Evolutionary conservation across 495 filamentous ascomycete species (phyloP), one percentile per base, ranked within the genome.

Genomic region (Alectoria sarmentosa): DNA sequence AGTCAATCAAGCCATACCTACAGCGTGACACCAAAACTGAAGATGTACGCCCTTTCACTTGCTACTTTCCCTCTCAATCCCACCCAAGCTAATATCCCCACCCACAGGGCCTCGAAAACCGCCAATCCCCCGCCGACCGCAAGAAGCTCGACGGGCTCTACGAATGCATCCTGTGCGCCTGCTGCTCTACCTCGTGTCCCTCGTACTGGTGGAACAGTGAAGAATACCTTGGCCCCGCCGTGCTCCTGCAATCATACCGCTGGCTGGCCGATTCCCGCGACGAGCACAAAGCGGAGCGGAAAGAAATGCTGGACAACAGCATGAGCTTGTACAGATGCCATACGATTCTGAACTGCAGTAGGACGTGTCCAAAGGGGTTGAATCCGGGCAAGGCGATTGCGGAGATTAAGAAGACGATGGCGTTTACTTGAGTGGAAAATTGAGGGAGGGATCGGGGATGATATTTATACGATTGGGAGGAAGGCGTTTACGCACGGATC

Each of bases 161-260:
- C 81, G 94, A 98, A 79, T 98, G 94, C 82, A 98, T 98, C 76
- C 89, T 98, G 60, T 98, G 94, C 85, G 93, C 93, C 69, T 98
- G 94, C 86, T 98, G 94, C 87, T 92, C 88, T 66, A 98, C 94
- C 30, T 96, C 92, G 39, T 98, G 94, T 81, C 94, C 94, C 4
- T 94, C 90, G 11, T 98, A 98, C 84, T 98, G 94, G 94, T 98
- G 94, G 94, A 98, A 98, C 82, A 85, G 85, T 71, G 91, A 96
- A 77, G 92, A 98, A 75, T 98, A 98, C 83, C 89, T 98, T 36
- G 94, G 94, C 65, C 94, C 94, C 41, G 94, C 94, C 64, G 89
- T 98, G 65, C 88, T 98, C 54, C 81, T 98, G 61, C 94, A 98
- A 77, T 94, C 91, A 21, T 98, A 96, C 85, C 86, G 94, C 65